These are phyloP conservation scores for Thozetella sp. DNA, from an alignment of 495 filamentous ascomycete genomes.

Conservation along the genomic window DNA sequence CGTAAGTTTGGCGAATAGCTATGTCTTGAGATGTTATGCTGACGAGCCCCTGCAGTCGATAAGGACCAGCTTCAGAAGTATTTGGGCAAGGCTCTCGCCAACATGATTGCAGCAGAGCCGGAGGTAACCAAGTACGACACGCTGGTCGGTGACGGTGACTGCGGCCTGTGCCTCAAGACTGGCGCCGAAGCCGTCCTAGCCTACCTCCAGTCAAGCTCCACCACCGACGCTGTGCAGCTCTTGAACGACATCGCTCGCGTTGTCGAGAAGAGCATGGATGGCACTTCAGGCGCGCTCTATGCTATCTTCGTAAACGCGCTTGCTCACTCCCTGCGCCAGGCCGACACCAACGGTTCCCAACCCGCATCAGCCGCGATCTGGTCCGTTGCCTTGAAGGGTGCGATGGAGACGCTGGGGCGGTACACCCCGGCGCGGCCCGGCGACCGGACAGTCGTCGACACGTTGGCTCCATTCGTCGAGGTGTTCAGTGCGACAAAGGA, in stretches of 20 bases:
- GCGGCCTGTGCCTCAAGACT: constrained; percentile 85
- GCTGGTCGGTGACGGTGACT: constrained; percentile 94
- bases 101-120: constrained; percentile 76
- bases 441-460: constrained; percentile 92
- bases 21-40: no score
- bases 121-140: constrained; percentile 89
- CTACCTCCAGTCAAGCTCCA: constrained; percentile 56
- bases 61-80: constrained; percentile 22
- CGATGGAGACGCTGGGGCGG: constrained; percentile 67
- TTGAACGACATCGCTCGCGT: constrained; percentile 76
- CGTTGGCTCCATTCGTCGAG: constrained; percentile 84
- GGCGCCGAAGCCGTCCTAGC: constrained; percentile 83
- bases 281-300: constrained; percentile 93
- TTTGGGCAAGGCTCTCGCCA: constrained; percentile 64
- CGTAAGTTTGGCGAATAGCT: no score
- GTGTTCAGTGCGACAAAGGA: constrained; percentile 63
- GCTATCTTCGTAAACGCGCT: constrained; percentile 96
- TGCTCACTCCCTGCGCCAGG: constrained; percentile 65
- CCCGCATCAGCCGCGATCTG: constrained; percentile 62
- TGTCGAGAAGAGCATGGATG: constrained; percentile 90
- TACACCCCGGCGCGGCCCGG: constrained; percentile 92
- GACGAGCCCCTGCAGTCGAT: background rate
- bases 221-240: constrained; percentile 71
- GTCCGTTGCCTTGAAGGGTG: constrained; percentile 72
- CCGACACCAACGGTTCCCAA: constrained; percentile 38